Conservation (phyloP, 306 rosid species). For the Rosa multiflora region DNA sequence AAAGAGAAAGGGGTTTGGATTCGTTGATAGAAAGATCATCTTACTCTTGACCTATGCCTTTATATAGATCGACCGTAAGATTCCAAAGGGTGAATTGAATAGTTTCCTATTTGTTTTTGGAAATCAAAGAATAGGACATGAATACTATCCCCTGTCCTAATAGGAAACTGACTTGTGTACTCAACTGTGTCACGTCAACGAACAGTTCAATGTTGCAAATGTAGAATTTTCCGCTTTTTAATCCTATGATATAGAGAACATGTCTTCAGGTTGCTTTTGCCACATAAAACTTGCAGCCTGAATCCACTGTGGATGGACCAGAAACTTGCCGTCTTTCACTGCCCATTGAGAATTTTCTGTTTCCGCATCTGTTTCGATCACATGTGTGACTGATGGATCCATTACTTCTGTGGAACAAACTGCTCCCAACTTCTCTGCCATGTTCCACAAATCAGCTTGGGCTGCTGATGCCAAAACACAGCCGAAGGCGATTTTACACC, state of each 20-base stretch:
- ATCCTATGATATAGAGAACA: not conserved
- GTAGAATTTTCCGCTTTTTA: not conserved
- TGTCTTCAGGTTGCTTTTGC: conserved; percentile 69
- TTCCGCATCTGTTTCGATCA: conserved; percentile 61
- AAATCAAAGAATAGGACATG: too few species aligned
- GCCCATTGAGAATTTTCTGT: conserved; percentile 83
- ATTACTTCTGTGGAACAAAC: conserved; percentile 46
- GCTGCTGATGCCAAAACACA: conserved; percentile 45
- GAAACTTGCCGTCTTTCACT: conserved; percentile 52
- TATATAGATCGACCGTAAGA: too few species aligned
- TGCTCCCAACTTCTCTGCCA: conserved; percentile 86
- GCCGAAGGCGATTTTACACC: conserved; percentile 64
- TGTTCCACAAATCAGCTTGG: conserved; percentile 54
- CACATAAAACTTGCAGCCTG: conserved; percentile 80
- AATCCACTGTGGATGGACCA: conserved; percentile 84
- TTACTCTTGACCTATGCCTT: too few species aligned
- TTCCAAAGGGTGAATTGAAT: too few species aligned
- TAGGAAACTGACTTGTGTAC: too few species aligned
- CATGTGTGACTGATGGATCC: conserved; percentile 69
- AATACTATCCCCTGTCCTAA: too few species aligned
- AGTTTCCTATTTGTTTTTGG: not conserved
- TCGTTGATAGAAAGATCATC: too few species aligned
- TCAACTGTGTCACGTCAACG: not conserved
- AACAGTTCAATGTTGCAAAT: not conserved
- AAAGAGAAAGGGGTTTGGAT: not conserved